Evolutionary conservation across 352 stramenopile species (phyloP).

Genomic region (Globisporangium splendens): DNA sequence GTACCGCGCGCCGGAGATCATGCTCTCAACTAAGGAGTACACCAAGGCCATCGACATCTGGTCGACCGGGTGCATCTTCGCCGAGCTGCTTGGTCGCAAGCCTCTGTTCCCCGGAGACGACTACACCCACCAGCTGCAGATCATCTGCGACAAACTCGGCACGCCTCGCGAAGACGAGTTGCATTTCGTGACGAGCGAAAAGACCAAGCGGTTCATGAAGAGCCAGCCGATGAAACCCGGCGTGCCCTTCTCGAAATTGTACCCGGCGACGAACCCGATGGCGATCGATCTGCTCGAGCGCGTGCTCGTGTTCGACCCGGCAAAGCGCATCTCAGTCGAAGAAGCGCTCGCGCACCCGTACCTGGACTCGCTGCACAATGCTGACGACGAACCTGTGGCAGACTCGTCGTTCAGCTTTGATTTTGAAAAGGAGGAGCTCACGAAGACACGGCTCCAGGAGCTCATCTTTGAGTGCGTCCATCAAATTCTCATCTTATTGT

Average conservation of each 20-base stretch:
- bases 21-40: constrained; percentile 96
- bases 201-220: constrained; percentile 83
- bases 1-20: constrained; percentile 93
- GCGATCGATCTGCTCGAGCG: constrained; percentile 82
- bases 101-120: constrained; percentile 95
- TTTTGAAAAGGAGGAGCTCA: constrained; percentile 86
- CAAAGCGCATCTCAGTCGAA: constrained; percentile 90
- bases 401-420: constrained; percentile 83
- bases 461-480: constrained; percentile 82
- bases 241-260: constrained; percentile 69
- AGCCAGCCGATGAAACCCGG: constrained; percentile 72
- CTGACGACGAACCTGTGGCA: constrained; percentile 88
- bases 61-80: constrained; percentile 93
- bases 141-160: constrained; percentile 92
- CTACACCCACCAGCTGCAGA: constrained; percentile 99
- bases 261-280: constrained; percentile 57
- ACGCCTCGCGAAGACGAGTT: constrained; percentile 85
- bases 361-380: constrained; percentile 89
- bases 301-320: constrained; percentile 87
- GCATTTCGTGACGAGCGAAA: constrained; percentile 91
- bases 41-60: constrained; percentile 97
- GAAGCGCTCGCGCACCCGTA: constrained; percentile 91
- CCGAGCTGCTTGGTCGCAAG: constrained; percentile 88
- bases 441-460: constrained; percentile 76
- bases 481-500: neutral